Percentiles rank a stretch among this genome's conserved stretches.
Conservation (phyloP, 352 stramenopile species). For the Pseudoperonospora humuli region DNA sequence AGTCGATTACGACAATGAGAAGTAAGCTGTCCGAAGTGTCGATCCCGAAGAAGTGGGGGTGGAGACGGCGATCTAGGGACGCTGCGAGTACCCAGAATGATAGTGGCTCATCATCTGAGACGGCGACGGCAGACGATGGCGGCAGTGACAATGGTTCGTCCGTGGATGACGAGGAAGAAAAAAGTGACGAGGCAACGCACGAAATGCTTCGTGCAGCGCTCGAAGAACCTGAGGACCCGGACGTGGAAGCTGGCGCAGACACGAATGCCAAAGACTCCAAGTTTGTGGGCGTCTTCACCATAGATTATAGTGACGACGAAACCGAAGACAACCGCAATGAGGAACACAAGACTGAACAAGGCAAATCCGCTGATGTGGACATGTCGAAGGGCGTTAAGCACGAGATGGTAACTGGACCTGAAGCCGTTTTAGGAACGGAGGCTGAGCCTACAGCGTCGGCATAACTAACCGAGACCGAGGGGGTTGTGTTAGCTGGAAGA, state of each 20-base stretch:
- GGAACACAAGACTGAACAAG: not conserved
- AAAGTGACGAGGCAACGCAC: slow-evolving; percentile 30
- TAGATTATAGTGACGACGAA: slow-evolving; percentile 76
- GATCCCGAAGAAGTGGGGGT: slow-evolving; percentile 54
- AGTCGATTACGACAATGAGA: slow-evolving; percentile 43
- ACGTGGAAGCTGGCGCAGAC: slow-evolving; percentile 5
- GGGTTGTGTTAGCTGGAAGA: not conserved
- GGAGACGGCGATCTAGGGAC: slow-evolving; percentile 37
- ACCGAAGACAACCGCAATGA: slow-evolving; percentile 35
- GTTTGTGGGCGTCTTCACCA: slow-evolving; percentile 74
- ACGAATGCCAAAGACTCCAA: slow-evolving; percentile 22
- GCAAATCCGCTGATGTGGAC: not conserved
- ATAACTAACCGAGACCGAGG: slow-evolving; percentile 1
- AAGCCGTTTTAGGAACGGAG: slow-evolving; percentile 9
- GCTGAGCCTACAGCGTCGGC: slow-evolving; percentile 13
- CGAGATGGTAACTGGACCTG: not conserved
- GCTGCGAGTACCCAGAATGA: slow-evolving; percentile 36
- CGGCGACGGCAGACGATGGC: slow-evolving; percentile 50
- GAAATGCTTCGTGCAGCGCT: slow-evolving; percentile 34
- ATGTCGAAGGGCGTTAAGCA: slow-evolving; percentile 6
- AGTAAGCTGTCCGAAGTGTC: slow-evolving; percentile 59
- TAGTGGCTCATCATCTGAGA: slow-evolving; percentile 54
- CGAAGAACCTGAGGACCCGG: slow-evolving; percentile 24
- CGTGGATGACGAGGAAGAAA: slow-evolving; percentile 37
- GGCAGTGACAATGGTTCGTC: slow-evolving; percentile 55